phyloP scores from a whole-genome alignment of 495 filamentous ascomycete genomes.

The Aspergillus diversus region DNA sequence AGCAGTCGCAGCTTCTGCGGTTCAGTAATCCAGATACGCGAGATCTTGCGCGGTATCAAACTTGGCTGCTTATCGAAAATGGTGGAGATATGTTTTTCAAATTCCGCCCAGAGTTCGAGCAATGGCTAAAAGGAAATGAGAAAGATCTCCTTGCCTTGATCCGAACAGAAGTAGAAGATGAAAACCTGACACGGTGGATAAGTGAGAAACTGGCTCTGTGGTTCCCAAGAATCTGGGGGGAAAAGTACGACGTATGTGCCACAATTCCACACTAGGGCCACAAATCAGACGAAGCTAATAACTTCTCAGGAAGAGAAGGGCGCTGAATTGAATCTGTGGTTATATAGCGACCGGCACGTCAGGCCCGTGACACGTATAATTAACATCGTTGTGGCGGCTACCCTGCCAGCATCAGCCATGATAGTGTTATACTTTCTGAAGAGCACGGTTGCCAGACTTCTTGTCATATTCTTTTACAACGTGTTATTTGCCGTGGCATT shows the following conservation, averaged over 20 bases:
- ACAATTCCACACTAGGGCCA: too few species aligned
- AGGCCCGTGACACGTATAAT: conserved; percentile 23
- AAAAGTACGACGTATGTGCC: too few species aligned
- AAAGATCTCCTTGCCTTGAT: too few species aligned
- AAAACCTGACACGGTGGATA: too few species aligned
- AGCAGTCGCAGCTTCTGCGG: conserved; percentile 1
- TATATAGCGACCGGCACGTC: conserved; percentile 7
- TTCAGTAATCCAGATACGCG: not conserved
- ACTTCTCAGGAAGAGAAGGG: not conserved
- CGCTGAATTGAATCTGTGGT: not conserved
- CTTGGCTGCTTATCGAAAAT: too few species aligned
- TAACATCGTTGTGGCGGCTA: conserved; percentile 30
- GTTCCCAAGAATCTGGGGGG: too few species aligned
- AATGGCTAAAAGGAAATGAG: too few species aligned
- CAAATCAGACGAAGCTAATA: too few species aligned
- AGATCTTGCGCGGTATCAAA: not conserved
- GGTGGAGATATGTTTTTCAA: too few species aligned
- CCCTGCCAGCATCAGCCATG: conserved; percentile 36
- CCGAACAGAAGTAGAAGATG: too few species aligned
- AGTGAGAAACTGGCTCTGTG: too few species aligned
- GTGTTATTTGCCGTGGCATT: conserved; percentile 31
- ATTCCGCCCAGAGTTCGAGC: too few species aligned
- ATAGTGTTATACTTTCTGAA: conserved; percentile 36
- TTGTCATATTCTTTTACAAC: conserved; percentile 36
- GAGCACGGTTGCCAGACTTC: conserved; percentile 25